These are phyloP conservation scores for Coemansia sp. DNA, from an alignment of 192 early-diverging fungal species.

Conservation along the genomic window DNA sequence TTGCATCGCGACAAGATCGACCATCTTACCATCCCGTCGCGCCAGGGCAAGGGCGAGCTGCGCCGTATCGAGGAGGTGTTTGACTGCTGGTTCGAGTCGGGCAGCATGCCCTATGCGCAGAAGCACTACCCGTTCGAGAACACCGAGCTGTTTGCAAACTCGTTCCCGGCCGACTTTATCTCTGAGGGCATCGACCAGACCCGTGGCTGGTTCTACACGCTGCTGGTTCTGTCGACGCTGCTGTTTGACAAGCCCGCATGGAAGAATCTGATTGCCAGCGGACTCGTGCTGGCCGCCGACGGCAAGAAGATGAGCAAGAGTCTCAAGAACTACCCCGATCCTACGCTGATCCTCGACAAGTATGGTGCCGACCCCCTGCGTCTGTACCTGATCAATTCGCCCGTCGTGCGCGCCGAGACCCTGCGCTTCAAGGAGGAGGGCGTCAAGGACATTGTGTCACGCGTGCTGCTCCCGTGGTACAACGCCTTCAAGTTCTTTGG, in stretches of 20 bases:
- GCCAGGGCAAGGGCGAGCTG: slow-evolving; percentile 78
- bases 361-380: slow-evolving; percentile 95
- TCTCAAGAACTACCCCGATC: slow-evolving; percentile 98
- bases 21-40: slow-evolving; percentile 93
- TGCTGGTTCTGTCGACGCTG: slow-evolving; percentile 94
- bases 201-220: slow-evolving; percentile 99
- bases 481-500: slow-evolving; percentile 97
- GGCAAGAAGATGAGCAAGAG: slow-evolving; percentile 99
- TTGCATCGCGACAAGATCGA: slow-evolving; percentile 97
- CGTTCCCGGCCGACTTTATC: slow-evolving; percentile 99
- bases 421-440: slow-evolving; percentile 96
- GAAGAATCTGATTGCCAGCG: slow-evolving; percentile 98
- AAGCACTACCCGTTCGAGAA: slow-evolving; percentile 99
- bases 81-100: slow-evolving; percentile 99
- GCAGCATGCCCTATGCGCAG: slow-evolving; percentile 99
- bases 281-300: slow-evolving; percentile 91
- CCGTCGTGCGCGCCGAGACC: slow-evolving; percentile 93
- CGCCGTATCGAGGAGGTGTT: slow-evolving; percentile 93
- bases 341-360: slow-evolving; percentile 70
- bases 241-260: slow-evolving; percentile 92
- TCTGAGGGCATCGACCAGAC: slow-evolving; percentile 99
- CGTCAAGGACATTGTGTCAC: slow-evolving; percentile 90
- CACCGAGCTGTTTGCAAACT: slow-evolving; percentile 74
- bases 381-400: slow-evolving; percentile 96
- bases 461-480: slow-evolving; percentile 98